Evolutionary conservation across 345 rosid species (phyloP).

Genomic region (Carallia brachiata): DNA sequence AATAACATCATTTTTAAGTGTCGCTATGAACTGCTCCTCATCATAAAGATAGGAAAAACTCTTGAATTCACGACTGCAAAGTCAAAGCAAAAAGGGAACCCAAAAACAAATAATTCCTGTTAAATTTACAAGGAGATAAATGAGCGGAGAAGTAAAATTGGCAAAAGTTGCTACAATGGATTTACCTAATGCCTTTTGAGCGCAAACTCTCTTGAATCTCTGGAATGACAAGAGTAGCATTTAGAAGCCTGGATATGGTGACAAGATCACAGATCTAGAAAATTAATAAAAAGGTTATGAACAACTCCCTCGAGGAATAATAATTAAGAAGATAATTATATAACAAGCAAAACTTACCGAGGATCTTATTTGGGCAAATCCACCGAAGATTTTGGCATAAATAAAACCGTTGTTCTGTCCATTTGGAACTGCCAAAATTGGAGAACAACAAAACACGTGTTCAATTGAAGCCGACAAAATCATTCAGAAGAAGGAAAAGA

Average conservation of each 20-base stretch:
- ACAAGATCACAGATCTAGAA: slow-evolving; percentile 99
- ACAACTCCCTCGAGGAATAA: slow-evolving; percentile 17
- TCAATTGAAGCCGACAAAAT: neutral
- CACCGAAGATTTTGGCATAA: slow-evolving; percentile 91
- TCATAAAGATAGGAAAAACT: slow-evolving; percentile 94
- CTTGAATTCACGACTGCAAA: slow-evolving; percentile 73
- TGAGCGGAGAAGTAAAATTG: slow-evolving; percentile 12
- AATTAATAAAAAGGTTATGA: slow-evolving; percentile 47
- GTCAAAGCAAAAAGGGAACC: slow-evolving; percentile 8
- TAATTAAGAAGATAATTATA: neutral
- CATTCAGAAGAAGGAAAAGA: neutral
- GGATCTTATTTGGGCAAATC: slow-evolving; percentile 85
- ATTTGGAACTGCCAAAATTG: slow-evolving; percentile 49
- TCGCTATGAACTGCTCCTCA: slow-evolving; percentile 87
- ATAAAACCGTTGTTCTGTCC: slow-evolving; percentile 64
- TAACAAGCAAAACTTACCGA: slow-evolving; percentile 54
- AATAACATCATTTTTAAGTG: slow-evolving; percentile 77
- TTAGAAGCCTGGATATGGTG: slow-evolving; percentile 97
- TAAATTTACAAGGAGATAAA: slow-evolving; percentile 5
- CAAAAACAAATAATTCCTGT: neutral
- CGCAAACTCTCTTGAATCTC: slow-evolving; percentile 93
- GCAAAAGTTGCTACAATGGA: slow-evolving; percentile 15
- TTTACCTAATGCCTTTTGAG: slow-evolving; percentile 86
- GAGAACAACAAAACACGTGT: slow-evolving; percentile 1
- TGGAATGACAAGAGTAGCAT: slow-evolving; percentile 99